Evolutionary conservation across 768 basidiomycete species (phyloP), one percentile per base, ranked within the genome.

Genomic region (Macrolepiota albuminosa): DNA sequence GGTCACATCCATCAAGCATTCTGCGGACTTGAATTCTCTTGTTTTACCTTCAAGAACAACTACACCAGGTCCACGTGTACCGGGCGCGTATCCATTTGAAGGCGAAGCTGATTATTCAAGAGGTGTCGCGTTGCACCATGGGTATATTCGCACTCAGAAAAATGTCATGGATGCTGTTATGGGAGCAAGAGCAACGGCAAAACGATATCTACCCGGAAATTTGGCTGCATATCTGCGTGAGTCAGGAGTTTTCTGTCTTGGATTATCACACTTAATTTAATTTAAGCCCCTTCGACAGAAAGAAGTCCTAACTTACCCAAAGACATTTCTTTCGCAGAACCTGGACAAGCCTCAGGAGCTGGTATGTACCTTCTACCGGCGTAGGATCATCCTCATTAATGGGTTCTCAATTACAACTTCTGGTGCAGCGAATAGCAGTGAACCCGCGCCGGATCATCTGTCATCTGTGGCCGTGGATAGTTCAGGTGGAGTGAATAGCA

Each of bases 121-220:
- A 40, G 52, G 49, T 5, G 45, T 54, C 3, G 61, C 58, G 13
- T 49, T 61, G 26, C 64, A 68, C 29, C 56, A 65, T n/a, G 58
- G 64, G 34, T 65, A 66, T 39, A 54, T 70, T 34, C 70, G 68
- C 4, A 62, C 53, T 11, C 68, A 66, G 43, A 57, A 63, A 21
- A 64, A 67, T 34, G 64, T 71, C 4, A 63, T 64, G 61, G 59
- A 67, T 29, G 64, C 63, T 5, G 39, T 71, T 14, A 36, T 55
- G 21, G 63, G 59, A 24, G 69, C 64, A 8, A 59, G 62, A 8
- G 64, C 63, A 42, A 63, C 63, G 7, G 69, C 65, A 2, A 64
- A 63, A 37, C 66, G 65, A 24, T 70, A 71, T 46, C 36, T n/a
- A 10, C 52, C 36, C 21, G 59, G 33, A 9, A 37, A 58, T 7